Base-by-base conservation (phyloP, 768 basidiomycete genomes). In the Pleurotus platypus region DNA sequence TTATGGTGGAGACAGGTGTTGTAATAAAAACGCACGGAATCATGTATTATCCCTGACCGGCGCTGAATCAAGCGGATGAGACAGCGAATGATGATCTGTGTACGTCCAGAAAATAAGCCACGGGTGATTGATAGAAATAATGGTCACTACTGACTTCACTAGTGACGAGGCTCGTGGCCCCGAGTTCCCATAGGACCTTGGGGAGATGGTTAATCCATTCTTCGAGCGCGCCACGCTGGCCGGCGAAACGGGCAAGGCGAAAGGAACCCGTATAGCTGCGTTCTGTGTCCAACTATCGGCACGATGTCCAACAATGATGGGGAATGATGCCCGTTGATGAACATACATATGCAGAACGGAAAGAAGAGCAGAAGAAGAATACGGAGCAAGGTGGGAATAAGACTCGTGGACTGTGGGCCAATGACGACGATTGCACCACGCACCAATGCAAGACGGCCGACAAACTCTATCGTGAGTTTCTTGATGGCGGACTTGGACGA, bases 141-240 rank as follows among this genome's bases (percentile, higher is more conserved):
- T 20, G 40, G 39, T 47, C 47, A 26, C 35, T 8, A 43, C 76
- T 61, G 50, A 90, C 92, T 80, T 90, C 84, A 0, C 86, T 85
- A 3, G 79, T 72, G 1, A 69, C 62, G 15, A 79, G 66, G 65
- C 91, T 82, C 54, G 70, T 80, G 8, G 69, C 70, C 2, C 88
- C 87, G 8, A 89, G 69, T 68, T 98, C 94, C 95, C 95, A 98
- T 3, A 98, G 74, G 5, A 79, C 78, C 69, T 84, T 87, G 0
- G 94, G 92, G 45, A 97, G 78, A 61, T 89, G 84, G 24, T 79
- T 68, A 15, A 93, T 61, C 93, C 94, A 97, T 18, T 79, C 79
- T 50, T 77, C 71, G 39, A 87, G 69, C 51, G 70, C 75, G 30
- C 62, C 57, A 61, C 66, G 59, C 56, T 69, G 61, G 49, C 62